Conservation (phyloP, 116 monocot genomes). For the Trichopus zeylanicus region DNA sequence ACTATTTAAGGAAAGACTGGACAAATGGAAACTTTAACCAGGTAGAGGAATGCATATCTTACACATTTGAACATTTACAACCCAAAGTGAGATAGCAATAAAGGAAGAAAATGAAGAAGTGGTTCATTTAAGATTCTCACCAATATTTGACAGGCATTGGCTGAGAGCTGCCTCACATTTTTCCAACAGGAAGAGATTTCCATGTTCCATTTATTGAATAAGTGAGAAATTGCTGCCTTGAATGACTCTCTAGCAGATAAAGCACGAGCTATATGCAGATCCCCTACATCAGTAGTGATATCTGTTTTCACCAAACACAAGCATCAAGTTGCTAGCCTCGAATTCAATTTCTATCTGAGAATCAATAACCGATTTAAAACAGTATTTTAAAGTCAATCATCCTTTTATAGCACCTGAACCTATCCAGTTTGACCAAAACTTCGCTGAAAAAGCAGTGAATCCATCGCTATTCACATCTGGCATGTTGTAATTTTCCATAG, state of each 20-base stretch:
- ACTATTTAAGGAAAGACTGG: neutral
- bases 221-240: slow-evolving; percentile 41
- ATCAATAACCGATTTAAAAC: slow-evolving; percentile 62
- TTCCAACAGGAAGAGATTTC: slow-evolving; percentile 42
- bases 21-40: neutral
- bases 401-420: slow-evolving; percentile 52
- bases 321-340: slow-evolving; percentile 12
- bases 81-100: neutral
- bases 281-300: slow-evolving; percentile 20
- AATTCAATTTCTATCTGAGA: slow-evolving; percentile 36
- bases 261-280: slow-evolving; percentile 16
- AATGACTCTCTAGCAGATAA: slow-evolving; percentile 42
- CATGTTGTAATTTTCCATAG: slow-evolving; percentile 23
- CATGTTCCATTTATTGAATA: slow-evolving; percentile 38
- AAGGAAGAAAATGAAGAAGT: slow-evolving; percentile 6
- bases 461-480: slow-evolving; percentile 45
- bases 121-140: slow-evolving; percentile 38
- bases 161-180: slow-evolving; percentile 21
- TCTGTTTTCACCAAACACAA: slow-evolving; percentile 26
- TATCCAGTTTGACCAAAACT: slow-evolving; percentile 72
- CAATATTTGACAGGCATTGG: slow-evolving; percentile 34
- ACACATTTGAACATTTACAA: neutral
- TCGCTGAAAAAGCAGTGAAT: slow-evolving; percentile 45
- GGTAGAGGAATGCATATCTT: neutral
- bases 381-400: slow-evolving; percentile 66